Evolutionary conservation across 495 filamentous ascomycete species (phyloP).

Genomic region (Daldinia caldariorum): DNA sequence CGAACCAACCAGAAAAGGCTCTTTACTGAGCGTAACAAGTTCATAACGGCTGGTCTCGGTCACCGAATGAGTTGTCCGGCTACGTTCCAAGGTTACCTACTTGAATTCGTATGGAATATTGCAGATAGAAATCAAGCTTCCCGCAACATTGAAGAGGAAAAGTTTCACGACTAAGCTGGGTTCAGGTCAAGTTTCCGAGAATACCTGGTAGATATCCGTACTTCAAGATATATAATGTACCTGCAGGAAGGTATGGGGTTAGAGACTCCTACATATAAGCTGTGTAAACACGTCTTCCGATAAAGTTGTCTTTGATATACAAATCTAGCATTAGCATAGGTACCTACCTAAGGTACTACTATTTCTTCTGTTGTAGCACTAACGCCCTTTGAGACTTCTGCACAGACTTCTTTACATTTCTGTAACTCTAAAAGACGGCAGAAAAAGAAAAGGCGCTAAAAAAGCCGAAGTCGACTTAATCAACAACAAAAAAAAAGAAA

Average conservation of each 20-base stretch:
- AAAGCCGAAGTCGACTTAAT: not conserved
- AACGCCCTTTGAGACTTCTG: not conserved
- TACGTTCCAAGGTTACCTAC: slow-evolving; percentile 41
- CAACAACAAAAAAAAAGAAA: too few relatives aligned
- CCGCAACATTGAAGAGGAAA: slow-evolving; percentile 9
- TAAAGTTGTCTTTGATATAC: not conserved
- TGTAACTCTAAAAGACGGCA: not conserved
- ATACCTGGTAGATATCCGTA: not conserved
- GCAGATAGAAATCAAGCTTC: slow-evolving; percentile 35
- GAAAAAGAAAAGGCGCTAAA: not conserved
- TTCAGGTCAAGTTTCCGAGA: slow-evolving; percentile 19
- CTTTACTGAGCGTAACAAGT: slow-evolving; percentile 15
- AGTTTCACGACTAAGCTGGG: not conserved
- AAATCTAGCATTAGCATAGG: too few relatives aligned
- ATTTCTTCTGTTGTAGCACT: not conserved
- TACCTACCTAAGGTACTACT: too few relatives aligned
- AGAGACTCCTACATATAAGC: not conserved
- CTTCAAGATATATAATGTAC: too few relatives aligned
- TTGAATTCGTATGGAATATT: slow-evolving; percentile 34
- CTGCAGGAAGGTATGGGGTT: too few relatives aligned
- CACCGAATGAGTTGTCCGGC: slow-evolving; percentile 32
- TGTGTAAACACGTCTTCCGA: not conserved
- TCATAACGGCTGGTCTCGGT: slow-evolving; percentile 16
- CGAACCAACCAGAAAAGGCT: slow-evolving; percentile 31
- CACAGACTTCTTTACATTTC: not conserved